phyloP scores from a whole-genome alignment of 768 basidiomycete genomes.

The Lactarius akahatsu region DNA sequence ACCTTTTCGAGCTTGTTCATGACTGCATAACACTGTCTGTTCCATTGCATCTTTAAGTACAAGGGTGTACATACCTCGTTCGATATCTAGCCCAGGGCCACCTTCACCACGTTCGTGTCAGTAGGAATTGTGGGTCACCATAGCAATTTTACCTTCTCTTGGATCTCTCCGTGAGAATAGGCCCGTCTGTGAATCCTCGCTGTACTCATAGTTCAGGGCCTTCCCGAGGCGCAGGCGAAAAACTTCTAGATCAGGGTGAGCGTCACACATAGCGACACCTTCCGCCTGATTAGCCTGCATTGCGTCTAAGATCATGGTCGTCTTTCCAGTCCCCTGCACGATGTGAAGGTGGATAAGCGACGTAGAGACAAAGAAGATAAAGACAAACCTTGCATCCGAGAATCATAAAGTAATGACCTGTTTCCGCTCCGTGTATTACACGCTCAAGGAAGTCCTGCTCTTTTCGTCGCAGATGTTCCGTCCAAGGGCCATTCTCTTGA shows the following conservation, averaged over 20 bases:
- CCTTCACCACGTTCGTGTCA: slow-evolving; percentile 34
- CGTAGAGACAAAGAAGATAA: slow-evolving; percentile 6
- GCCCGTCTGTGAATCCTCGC: slow-evolving; percentile 77
- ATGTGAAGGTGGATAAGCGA: slow-evolving; percentile 17
- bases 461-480: slow-evolving; percentile 62
- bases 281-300: slow-evolving; percentile 73
- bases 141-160: slow-evolving; percentile 55
- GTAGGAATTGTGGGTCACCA: slow-evolving; percentile 18
- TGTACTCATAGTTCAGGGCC: slow-evolving; percentile 82
- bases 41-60: neutral
- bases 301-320: slow-evolving; percentile 79
- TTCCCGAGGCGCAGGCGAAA: slow-evolving; percentile 84
- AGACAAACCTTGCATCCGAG: slow-evolving; percentile 68
- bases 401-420: slow-evolving; percentile 73
- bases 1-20: slow-evolving; percentile 86
- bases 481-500: slow-evolving; percentile 45
- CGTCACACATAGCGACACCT: slow-evolving; percentile 75
- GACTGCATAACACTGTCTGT: slow-evolving; percentile 39
- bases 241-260: slow-evolving; percentile 84
- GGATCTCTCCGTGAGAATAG: slow-evolving; percentile 84
- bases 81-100: slow-evolving; percentile 78
- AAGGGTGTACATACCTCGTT: slow-evolving; percentile 53
- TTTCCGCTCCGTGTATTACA: slow-evolving; percentile 72
- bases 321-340: slow-evolving; percentile 72
- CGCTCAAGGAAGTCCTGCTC: slow-evolving; percentile 77